phyloP scores from a whole-genome alignment of 1,284 basidiomycete species.

The Earliella scabrosa region DNA sequence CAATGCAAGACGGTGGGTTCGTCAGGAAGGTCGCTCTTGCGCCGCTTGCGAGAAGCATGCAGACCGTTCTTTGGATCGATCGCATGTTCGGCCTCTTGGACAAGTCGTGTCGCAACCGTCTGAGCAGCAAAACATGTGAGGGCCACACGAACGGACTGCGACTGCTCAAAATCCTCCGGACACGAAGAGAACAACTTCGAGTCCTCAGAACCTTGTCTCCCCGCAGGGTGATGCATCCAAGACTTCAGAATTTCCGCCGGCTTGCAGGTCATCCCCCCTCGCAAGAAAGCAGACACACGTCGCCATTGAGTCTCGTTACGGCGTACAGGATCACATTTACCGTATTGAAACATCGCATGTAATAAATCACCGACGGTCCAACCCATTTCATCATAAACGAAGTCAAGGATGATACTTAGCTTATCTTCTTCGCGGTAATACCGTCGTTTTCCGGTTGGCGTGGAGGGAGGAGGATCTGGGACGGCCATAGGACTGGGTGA shows the following conservation, averaged over 20 bases:
- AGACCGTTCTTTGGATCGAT: neutral
- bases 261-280: neutral
- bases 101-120: neutral
- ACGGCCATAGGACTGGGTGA: too few relatives aligned
- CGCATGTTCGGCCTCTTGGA: neutral
- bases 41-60: neutral
- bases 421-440: neutral
- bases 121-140: slow-evolving; percentile 1
- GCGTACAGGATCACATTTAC: neutral
- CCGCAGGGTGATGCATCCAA: neutral
- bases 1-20: neutral
- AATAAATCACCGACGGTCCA: neutral
- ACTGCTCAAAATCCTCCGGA: neutral
- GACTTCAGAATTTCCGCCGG: neutral
- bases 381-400: neutral
- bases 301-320: neutral
- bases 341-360: neutral
- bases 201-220: neutral
- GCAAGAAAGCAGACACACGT: neutral
- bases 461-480: too few relatives aligned
- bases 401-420: neutral
- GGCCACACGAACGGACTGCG: neutral
- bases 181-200: neutral
- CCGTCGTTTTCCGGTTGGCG: neutral
- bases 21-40: neutral